Conservation (phyloP, 225 moss, liverwort and hornwort species). For the Marchantia polymorpha region DNA sequence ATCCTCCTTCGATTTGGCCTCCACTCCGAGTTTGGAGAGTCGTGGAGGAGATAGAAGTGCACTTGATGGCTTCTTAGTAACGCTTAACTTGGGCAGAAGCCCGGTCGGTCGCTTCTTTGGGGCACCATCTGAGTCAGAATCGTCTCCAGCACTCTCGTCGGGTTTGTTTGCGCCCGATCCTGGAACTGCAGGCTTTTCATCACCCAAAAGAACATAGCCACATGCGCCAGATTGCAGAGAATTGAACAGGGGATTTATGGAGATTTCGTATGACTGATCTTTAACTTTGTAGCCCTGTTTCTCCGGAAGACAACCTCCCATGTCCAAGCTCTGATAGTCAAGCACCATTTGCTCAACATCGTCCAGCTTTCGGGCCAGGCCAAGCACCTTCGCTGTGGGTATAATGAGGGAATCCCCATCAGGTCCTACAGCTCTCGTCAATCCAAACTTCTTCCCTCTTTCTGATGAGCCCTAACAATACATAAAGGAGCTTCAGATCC, state of each 20-base stretch:
- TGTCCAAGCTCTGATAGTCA: slow-evolving; percentile 18
- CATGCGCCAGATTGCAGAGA: slow-evolving; percentile 39
- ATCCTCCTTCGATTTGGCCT: not conserved
- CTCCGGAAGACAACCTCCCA: slow-evolving; percentile 28
- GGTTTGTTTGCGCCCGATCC: not conserved
- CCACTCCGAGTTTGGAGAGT: not conserved
- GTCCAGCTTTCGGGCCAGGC: slow-evolving; percentile 29
- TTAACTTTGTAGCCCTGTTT: slow-evolving; percentile 13
- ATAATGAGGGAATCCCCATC: slow-evolving; percentile 25
- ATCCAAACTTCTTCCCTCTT: slow-evolving; percentile 17
- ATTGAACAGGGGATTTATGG: slow-evolving; percentile 37
- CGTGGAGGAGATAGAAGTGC: not conserved
- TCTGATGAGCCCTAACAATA: slow-evolving; percentile 27
- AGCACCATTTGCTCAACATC: slow-evolving; percentile 30
- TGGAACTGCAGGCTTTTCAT: not conserved
- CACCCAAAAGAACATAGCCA: slow-evolving; percentile 35
- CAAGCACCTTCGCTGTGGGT: slow-evolving; percentile 10
- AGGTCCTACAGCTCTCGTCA: slow-evolving; percentile 27
- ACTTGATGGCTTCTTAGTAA: not conserved
- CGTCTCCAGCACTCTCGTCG: too few species aligned
- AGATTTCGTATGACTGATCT: slow-evolving; percentile 22
- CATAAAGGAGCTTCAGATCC: not conserved
- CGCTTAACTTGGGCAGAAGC: not conserved
- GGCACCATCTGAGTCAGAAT: not conserved
- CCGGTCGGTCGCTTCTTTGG: not conserved